Evolutionary conservation across 1,139 yeast genomes (phyloP).

Genomic region (Candida pseudocylindracea): DNA sequence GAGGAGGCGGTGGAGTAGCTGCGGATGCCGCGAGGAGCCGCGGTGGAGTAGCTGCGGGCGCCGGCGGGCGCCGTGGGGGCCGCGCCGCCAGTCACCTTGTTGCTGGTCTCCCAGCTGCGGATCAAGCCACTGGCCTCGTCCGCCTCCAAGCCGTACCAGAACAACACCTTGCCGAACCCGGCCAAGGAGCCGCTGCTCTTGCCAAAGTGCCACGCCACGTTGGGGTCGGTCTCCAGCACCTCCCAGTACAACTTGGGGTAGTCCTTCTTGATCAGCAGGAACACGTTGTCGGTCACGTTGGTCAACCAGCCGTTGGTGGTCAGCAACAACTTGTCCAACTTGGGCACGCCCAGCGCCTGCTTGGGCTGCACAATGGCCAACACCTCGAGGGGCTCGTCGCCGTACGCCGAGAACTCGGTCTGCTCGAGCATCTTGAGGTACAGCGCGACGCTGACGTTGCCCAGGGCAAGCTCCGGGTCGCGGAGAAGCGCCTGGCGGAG

Average conservation of each 20-base stretch:
- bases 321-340: conserved; percentile 69
- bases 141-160: conserved; percentile 83
- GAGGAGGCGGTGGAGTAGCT: conserved; percentile 27
- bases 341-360: conserved; percentile 21
- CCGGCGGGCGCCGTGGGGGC: conserved; percentile 12
- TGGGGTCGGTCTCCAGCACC: conserved; percentile 76
- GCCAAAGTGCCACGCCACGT: conserved; percentile 78
- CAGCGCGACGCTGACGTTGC: conserved; percentile 57
- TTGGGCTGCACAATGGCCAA: conserved; percentile 51
- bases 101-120: conserved; percentile 28
- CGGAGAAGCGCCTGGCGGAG: conserved; percentile 57
- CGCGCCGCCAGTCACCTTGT: conserved; percentile 15
- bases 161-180: conserved; percentile 70
- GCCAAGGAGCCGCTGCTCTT: conserved; percentile 89
- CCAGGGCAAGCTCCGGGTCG: conserved; percentile 54
- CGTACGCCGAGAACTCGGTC: conserved; percentile 51
- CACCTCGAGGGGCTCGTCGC: conserved; percentile 92
- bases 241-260: conserved; percentile 64
- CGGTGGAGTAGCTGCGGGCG: no score
- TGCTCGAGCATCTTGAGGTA: conserved; percentile 55
- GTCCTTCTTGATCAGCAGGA: conserved; percentile 62
- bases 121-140: conserved; percentile 44
- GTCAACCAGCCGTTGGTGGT: conserved; percentile 91
- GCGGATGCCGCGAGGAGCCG: conserved; percentile 10
- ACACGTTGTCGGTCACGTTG: conserved; percentile 88